phyloP scores from a whole-genome alignment of 306 rosid species.

The Leucaena leucocephala region DNA sequence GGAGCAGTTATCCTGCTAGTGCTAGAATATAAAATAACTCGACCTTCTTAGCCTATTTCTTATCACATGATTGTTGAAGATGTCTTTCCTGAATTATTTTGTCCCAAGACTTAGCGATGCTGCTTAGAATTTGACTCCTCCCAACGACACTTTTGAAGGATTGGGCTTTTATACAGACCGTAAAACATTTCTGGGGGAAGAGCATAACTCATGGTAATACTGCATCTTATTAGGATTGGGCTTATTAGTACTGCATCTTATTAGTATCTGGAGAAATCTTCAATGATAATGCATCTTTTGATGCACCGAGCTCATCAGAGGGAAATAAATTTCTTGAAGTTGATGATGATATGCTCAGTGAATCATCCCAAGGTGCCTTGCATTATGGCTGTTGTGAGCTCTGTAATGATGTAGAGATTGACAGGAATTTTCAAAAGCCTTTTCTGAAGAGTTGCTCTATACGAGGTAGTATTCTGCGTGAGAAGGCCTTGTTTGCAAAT shows the following conservation, averaged over 20 bases:
- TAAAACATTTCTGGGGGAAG: constrained; percentile 63
- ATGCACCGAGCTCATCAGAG: constrained; percentile 47
- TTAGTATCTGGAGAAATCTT: constrained; percentile 46
- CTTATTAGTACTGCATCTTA: too few species aligned
- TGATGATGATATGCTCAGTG: constrained; percentile 37
- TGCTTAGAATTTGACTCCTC: constrained; percentile 28
- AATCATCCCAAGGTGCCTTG: constrained; percentile 42
- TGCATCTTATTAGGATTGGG: too few species aligned
- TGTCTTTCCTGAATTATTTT: constrained; percentile 21
- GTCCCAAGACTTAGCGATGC: neutral
- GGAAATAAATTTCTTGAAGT: constrained; percentile 48
- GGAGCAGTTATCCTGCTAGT: neutral
- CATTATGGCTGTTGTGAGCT: constrained; percentile 40
- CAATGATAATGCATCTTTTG: constrained; percentile 40
- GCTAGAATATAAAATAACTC: neutral
- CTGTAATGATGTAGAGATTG: constrained; percentile 39
- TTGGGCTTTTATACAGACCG: constrained; percentile 65
- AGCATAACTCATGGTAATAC: constrained; percentile 54
- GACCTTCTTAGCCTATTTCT: neutral
- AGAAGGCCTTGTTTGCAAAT: constrained; percentile 50
- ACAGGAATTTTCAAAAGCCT: constrained; percentile 51
- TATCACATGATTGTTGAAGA: constrained; percentile 13
- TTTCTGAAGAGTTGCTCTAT: constrained; percentile 64
- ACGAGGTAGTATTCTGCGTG: constrained; percentile 41
- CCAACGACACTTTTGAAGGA: constrained; percentile 52